phyloP scores from a whole-genome alignment of 1,139 yeast species.

The Hanseniaspora sp. region DNA sequence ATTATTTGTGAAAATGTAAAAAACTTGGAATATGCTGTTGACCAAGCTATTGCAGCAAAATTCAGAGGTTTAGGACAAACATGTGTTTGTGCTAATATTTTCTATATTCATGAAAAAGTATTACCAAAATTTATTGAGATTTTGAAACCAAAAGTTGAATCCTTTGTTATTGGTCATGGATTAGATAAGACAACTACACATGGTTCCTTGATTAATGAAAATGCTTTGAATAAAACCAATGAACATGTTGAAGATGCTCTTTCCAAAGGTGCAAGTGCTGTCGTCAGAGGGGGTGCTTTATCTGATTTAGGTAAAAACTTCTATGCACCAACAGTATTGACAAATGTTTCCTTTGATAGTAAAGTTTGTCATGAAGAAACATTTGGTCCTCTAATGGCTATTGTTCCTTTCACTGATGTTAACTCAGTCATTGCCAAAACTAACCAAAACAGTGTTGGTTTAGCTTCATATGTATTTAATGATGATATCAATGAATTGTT shows the following conservation, averaged over 20 bases:
- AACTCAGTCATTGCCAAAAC: slow-evolving; percentile 63
- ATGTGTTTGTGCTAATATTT: slow-evolving; percentile 70
- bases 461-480: slow-evolving; percentile 74
- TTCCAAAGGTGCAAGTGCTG: slow-evolving; percentile 55
- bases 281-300: slow-evolving; percentile 54
- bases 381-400: slow-evolving; percentile 81
- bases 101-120: slow-evolving; percentile 54
- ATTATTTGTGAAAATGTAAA: slow-evolving; percentile 51
- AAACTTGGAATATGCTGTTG: slow-evolving; percentile 58
- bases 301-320: slow-evolving; percentile 63
- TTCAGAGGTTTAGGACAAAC: slow-evolving; percentile 73
- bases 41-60: slow-evolving; percentile 56
- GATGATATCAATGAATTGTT: slow-evolving; percentile 50
- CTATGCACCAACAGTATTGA: slow-evolving; percentile 64
- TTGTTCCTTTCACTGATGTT: slow-evolving; percentile 51
- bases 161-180: slow-evolving; percentile 64
- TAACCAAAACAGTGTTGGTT: slow-evolving; percentile 58
- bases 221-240: slow-evolving; percentile 58
- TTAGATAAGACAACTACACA: slow-evolving; percentile 56
- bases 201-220: slow-evolving; percentile 68
- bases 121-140: slow-evolving; percentile 47
- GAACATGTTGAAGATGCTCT: slow-evolving; percentile 66
- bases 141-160: slow-evolving; percentile 43
- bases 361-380: slow-evolving; percentile 64
- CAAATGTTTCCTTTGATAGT: slow-evolving; percentile 55